phyloP scores from a whole-genome alignment of 208 protist species.

The Borovskyia barvae region DNA sequence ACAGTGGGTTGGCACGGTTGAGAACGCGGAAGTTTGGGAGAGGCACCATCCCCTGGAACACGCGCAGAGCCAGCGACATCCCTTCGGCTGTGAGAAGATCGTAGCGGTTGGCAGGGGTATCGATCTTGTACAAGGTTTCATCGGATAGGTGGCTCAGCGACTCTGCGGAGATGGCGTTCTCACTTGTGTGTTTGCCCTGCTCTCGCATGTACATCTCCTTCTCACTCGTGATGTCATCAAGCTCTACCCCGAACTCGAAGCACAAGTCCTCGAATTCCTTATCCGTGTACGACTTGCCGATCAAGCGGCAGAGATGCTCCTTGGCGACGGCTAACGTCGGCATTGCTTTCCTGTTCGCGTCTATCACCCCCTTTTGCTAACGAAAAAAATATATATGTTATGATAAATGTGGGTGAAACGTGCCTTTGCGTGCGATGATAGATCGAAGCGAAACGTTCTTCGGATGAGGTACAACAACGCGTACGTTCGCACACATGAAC shows the following conservation, averaged over 20 bases:
- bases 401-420: no score
- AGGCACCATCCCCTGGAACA: conserved; percentile 83
- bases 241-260: conserved; percentile 98
- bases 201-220: conserved; percentile 92
- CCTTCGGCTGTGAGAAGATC: conserved; percentile 97
- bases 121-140: conserved; percentile 97
- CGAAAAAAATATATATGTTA: no score
- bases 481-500: not conserved
- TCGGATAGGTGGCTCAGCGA: conserved; percentile 74
- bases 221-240: conserved; percentile 98
- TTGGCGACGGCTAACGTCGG: conserved; percentile 82
- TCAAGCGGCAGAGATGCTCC: conserved; percentile 70
- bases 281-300: conserved; percentile 88
- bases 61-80: conserved; percentile 77
- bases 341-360: no score
- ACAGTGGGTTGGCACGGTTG: conserved; percentile 54
- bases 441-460: no score
- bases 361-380: no score
- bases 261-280: conserved; percentile 96
- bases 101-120: conserved; percentile 98
- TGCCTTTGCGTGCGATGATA: no score
- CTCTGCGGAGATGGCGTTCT: conserved; percentile 6
- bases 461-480: no score
- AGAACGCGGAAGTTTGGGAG: conserved; percentile 75
- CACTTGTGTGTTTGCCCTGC: conserved; percentile 48